Conservation (phyloP, 306 rosid species). For the Biancaea sappan region DNA sequence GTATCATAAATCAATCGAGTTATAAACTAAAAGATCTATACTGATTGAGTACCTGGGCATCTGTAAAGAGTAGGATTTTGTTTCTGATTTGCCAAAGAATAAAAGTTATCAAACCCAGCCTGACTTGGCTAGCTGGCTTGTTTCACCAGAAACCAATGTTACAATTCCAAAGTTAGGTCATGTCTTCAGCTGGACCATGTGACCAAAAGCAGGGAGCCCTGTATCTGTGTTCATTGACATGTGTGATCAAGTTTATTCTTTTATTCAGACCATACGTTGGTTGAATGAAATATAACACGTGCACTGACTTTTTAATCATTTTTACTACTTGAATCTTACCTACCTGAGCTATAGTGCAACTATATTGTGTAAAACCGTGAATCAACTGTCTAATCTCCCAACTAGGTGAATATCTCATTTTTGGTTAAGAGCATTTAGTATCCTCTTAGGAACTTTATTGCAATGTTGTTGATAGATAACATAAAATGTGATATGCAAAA, state of each 20-base stretch:
- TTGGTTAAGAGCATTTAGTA: background rate
- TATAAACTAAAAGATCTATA: background rate
- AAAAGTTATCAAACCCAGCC: background rate
- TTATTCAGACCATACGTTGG: background rate
- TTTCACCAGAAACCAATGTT: background rate
- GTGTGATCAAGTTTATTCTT: background rate
- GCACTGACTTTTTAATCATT: background rate
- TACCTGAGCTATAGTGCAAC: background rate
- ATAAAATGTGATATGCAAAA: background rate
- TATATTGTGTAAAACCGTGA: background rate
- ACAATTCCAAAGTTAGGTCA: background rate
- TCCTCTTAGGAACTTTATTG: background rate
- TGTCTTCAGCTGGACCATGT: background rate
- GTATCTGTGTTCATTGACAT: background rate
- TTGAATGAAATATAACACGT: background rate
- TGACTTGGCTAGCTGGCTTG: too few relatives aligned
- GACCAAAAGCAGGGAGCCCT: background rate
- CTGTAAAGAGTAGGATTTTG: background rate
- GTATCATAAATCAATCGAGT: background rate
- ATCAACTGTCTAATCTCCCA: background rate
- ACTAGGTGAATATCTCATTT: background rate
- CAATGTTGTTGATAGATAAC: background rate
- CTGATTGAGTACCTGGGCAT: background rate
- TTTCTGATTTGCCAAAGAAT: background rate
- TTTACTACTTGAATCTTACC: background rate